These are phyloP conservation scores for Russula abietina DNA, from an alignment of 768 basidiomycete species.

Conservation along the genomic window DNA sequence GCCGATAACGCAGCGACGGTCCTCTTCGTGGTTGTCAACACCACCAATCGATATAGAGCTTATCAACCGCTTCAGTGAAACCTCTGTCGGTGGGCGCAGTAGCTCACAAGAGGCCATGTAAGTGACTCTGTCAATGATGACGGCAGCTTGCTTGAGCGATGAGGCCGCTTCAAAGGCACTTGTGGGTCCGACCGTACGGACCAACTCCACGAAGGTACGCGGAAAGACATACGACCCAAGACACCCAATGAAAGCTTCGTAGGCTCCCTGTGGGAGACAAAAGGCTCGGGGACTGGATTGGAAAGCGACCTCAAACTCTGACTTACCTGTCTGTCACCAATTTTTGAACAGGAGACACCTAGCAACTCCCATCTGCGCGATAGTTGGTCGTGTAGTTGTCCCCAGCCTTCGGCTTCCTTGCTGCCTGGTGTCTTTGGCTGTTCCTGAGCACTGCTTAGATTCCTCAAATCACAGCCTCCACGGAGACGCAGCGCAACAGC, in stretches of 20 bases:
- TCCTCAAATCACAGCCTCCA: constrained; percentile 4
- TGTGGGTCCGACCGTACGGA: constrained; percentile 20
- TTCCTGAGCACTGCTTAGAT: constrained; percentile 27
- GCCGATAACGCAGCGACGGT: constrained; percentile 36
- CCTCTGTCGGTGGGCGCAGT: constrained; percentile 42
- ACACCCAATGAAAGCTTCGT: constrained; percentile 42
- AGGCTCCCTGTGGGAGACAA: constrained; percentile 45
- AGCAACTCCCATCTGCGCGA: constrained; percentile 76
- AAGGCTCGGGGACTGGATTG: not conserved
- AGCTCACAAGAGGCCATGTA: constrained; percentile 66
- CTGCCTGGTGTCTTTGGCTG: constrained; percentile 20
- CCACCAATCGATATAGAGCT: constrained; percentile 11
- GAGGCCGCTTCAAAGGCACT: constrained; percentile 39
- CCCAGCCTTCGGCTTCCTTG: constrained; percentile 42
- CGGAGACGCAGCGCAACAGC: constrained; percentile 36
- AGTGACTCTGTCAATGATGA: constrained; percentile 59
- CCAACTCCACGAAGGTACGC: constrained; percentile 18
- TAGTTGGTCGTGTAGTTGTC: constrained; percentile 56
- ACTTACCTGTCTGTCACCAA: constrained; percentile 67
- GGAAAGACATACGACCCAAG: constrained; percentile 30
- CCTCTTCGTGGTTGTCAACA: not conserved
- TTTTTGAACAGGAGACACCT: constrained; percentile 70
- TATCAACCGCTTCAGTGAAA: constrained; percentile 39
- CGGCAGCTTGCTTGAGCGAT: constrained; percentile 48
- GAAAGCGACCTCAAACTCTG: constrained; percentile 11